These are phyloP conservation scores for Exidia glandulosa DNA, from an alignment of 768 basidiomycete species.

Conservation along the genomic window DNA sequence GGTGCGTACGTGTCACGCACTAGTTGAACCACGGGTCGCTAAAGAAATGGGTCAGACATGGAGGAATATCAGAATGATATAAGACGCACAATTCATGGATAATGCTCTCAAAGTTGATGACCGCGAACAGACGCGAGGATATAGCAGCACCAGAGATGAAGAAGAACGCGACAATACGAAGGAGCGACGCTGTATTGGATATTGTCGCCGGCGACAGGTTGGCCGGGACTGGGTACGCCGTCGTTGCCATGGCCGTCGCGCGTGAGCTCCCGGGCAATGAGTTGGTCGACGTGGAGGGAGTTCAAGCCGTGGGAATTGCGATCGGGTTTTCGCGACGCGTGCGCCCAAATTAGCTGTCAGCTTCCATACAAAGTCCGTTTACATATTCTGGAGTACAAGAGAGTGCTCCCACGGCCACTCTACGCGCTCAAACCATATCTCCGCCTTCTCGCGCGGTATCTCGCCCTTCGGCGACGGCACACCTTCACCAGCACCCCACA, in stretches of 20 bases:
- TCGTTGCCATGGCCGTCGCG: neutral
- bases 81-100: constrained; percentile 93
- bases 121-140: constrained; percentile 92
- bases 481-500: neutral
- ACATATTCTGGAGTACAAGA: too few species aligned
- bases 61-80: constrained; percentile 6
- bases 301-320: neutral
- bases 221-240: constrained; percentile 9
- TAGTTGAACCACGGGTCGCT: constrained; percentile 99
- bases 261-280: neutral
- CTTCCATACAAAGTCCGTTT: too few species aligned
- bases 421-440: neutral
- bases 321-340: neutral
- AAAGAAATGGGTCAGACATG: neutral
- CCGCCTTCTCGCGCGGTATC: neutral
- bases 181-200: constrained; percentile 77
- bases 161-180: constrained; percentile 81
- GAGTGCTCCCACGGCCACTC: neutral
- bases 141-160: constrained; percentile 92
- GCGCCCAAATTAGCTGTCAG: too few species aligned
- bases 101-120: constrained; percentile 96
- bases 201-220: constrained; percentile 48
- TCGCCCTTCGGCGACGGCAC: neutral
- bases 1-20: constrained; percentile 37
- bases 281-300: neutral